These are phyloP conservation scores for Paraphaeosphaeria sporulosa DNA, from an alignment of 2,329 filamentous ascomycete genomes.

Conservation along the genomic window DNA sequence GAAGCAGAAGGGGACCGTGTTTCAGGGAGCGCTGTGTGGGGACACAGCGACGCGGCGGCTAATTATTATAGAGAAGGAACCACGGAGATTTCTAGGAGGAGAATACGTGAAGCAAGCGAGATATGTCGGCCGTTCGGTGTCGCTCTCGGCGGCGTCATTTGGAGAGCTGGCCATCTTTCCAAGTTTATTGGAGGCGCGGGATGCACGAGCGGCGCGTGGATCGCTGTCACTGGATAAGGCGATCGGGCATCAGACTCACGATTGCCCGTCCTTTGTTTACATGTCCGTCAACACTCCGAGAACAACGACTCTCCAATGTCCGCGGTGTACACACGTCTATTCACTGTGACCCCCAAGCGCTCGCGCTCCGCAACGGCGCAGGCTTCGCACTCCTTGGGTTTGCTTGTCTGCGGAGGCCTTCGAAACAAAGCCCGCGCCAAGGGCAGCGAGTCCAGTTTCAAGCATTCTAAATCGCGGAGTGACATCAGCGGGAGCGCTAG, in stretches of 20 bases:
- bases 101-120: neutral
- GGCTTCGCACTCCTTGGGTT: constrained; percentile 7
- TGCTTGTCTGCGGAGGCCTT: constrained; percentile 7
- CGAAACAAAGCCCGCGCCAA: constrained; percentile 5
- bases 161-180: constrained; percentile 11
- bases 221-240: constrained; percentile 5
- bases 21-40: constrained; percentile 13
- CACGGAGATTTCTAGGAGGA: neutral
- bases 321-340: neutral
- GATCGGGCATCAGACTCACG: constrained; percentile 9
- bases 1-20: constrained; percentile 11
- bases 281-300: neutral
- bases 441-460: constrained; percentile 8
- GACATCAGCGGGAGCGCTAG: constrained; percentile 11
- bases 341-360: neutral
- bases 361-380: constrained; percentile 1
- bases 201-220: constrained; percentile 11
- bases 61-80: neutral
- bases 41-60: neutral
- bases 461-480: constrained; percentile 3
- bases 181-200: constrained; percentile 11
- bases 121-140: neutral
- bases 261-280: neutral
- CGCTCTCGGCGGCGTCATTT: constrained; percentile 8
- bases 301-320: neutral